Conservation (phyloP, 306 rosid genomes). For the Cucumis cinereus region DNA sequence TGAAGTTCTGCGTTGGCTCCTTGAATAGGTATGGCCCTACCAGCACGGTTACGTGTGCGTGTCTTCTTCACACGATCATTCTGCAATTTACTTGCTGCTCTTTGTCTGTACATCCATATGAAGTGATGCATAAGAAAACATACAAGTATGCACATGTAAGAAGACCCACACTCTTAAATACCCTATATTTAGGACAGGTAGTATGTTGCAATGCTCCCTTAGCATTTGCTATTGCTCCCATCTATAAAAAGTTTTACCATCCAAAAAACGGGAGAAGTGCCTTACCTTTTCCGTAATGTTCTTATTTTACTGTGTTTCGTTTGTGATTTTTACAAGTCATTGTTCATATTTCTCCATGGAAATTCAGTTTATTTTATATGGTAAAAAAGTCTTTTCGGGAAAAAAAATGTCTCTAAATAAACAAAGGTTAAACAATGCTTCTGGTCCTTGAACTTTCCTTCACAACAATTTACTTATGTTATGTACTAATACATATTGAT, state of each 20-base stretch:
- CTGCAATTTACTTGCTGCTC: conserved; percentile 65
- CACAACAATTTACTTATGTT: too few relatives aligned
- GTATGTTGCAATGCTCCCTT: background rate
- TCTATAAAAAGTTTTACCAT: background rate
- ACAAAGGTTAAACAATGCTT: too few relatives aligned
- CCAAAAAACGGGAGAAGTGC: background rate
- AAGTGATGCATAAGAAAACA: background rate
- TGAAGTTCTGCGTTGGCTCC: conserved; percentile 96
- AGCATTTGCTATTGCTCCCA: background rate
- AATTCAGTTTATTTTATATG: background rate
- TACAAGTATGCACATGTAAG: background rate
- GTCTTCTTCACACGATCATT: conserved; percentile 58
- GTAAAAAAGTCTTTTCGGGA: background rate
- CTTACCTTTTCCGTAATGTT: background rate
- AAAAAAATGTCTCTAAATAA: background rate
- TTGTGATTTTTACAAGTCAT: too few relatives aligned
- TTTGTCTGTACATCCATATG: conserved; percentile 35
- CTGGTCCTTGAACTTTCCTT: too few relatives aligned
- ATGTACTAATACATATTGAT: too few relatives aligned
- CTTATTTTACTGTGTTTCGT: background rate
- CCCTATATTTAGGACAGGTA: background rate
- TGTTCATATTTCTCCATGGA: background rate
- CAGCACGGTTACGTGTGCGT: conserved; percentile 47
- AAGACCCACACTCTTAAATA: background rate
- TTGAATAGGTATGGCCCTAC: conserved; percentile 57